Base-by-base conservation (phyloP, 1,139 yeast species). In the Candida smagusa region DNA sequence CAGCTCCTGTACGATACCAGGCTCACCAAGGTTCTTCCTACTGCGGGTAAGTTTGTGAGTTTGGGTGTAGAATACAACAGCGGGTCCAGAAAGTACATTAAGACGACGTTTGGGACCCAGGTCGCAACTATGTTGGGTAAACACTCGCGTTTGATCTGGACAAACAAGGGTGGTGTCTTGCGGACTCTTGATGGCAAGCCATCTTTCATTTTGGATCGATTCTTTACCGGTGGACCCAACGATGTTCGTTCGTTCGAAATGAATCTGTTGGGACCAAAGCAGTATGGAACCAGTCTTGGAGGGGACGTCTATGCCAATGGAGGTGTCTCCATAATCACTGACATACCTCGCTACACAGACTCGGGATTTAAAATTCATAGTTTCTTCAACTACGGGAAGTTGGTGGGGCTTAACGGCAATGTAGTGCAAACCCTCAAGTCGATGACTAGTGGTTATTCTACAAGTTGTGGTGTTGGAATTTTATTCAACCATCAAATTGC, bases 211-310 rank as follows among this genome's bases (percentile, higher is more conserved):
- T 85, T 94, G 49, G 81, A 75, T 48, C 55, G 77, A 40, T 75
- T 74, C 41, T 74, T 65, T 48, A 61, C 72, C 12, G 81, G 81
- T n/a, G 95, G 96, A 0, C 85, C 96, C 1, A 84, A 85, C 48
- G 95, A 85, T 49, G 79, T 88, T 2, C 70, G 95, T 35, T 86
- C 92, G 1, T 87, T 86, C 56, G 67, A 72, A 28, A 63, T 81
- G 50, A 84, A 87, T 58, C 95, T 96, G 0, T 58, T 90, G 26
- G 98, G 98, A 0, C 97, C 97, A 1, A 82, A 84, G 51, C 83
- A 77, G 37, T 74, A 67, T 55, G 69, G 59, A 39, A 54, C 69
- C 3, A 63, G 84, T 1, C 57, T 88, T 12, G 98, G 98, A 3
- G 98, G 97, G 3, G 89, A 89, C 53, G 66, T 80, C 2, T 84